Conservation (phyloP, 305 asterid species). For the Solanum hybrid region DNA sequence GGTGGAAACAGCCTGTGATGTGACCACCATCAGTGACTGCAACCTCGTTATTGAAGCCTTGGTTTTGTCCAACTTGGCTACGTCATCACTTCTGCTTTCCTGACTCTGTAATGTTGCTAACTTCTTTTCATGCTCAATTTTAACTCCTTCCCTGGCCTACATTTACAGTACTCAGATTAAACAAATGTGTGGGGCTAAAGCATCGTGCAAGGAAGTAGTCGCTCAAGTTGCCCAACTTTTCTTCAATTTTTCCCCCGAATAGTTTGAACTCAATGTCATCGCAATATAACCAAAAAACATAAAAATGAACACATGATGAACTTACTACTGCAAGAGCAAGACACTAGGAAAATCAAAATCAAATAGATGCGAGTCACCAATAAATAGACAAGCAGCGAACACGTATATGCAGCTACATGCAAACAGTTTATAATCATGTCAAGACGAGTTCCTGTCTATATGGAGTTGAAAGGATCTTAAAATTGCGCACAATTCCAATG, state of each 20-base stretch:
- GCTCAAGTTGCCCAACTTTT: neutral
- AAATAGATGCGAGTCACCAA: neutral
- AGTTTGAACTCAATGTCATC: neutral
- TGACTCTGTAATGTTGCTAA: constrained; percentile 70
- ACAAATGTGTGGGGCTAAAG: neutral
- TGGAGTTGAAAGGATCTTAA: neutral
- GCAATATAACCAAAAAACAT: neutral
- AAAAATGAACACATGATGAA: neutral
- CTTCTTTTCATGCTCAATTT: constrained; percentile 84
- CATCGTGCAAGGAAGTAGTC: neutral
- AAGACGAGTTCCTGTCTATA: neutral
- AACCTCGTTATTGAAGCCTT: constrained; percentile 76
- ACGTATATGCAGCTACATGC: neutral
- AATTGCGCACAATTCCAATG: neutral
- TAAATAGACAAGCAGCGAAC: neutral
- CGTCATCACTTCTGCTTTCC: constrained; percentile 63
- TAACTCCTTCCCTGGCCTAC: constrained; percentile 90
- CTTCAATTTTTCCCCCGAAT: neutral
- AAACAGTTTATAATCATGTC: neutral
- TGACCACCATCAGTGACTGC: constrained; percentile 76
- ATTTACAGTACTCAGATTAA: constrained; percentile 12
- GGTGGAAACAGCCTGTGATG: constrained; percentile 89
- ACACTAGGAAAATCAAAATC: neutral
- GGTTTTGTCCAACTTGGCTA: constrained; percentile 82
- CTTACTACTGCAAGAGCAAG: neutral